Evolutionary conservation across 345 rosid genomes (phyloP).

Genomic region (Pelargonium nanum): DNA sequence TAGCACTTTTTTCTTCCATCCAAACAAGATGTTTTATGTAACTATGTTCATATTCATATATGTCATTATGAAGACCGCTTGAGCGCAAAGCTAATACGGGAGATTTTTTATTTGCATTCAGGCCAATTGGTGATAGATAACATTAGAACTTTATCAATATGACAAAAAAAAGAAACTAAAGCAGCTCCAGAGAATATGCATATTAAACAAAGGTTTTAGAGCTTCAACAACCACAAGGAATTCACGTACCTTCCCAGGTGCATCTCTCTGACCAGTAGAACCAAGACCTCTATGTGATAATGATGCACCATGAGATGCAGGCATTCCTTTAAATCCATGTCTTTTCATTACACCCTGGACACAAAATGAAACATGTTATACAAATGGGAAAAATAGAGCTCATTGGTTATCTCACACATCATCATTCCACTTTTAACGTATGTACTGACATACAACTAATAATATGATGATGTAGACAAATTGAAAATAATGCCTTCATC

Average conservation of each 20-base stretch:
- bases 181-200: neutral
- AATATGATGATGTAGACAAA: neutral
- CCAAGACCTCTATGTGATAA: conserved; percentile 64
- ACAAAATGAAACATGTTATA: conserved; percentile 5
- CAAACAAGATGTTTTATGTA: no score
- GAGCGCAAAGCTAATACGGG: no score
- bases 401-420: neutral
- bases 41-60: no score
- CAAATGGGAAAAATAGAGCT: neutral
- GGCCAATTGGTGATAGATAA: no score
- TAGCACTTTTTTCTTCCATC: no score
- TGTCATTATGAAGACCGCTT: no score
- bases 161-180: no score
- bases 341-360: conserved; percentile 87
- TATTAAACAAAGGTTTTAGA: neutral
- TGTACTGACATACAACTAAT: neutral
- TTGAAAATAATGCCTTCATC: neutral
- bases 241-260: conserved; percentile 70
- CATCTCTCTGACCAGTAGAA: conserved; percentile 96
- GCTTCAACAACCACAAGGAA: conserved; percentile 6
- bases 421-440: neutral
- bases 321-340: conserved; percentile 41
- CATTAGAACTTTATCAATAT: no score
- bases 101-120: no score
- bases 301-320: conserved; percentile 81